phyloP scores from a whole-genome alignment of 176 grass and related monocot species.

The Tillandsia leiboldiana region DNA sequence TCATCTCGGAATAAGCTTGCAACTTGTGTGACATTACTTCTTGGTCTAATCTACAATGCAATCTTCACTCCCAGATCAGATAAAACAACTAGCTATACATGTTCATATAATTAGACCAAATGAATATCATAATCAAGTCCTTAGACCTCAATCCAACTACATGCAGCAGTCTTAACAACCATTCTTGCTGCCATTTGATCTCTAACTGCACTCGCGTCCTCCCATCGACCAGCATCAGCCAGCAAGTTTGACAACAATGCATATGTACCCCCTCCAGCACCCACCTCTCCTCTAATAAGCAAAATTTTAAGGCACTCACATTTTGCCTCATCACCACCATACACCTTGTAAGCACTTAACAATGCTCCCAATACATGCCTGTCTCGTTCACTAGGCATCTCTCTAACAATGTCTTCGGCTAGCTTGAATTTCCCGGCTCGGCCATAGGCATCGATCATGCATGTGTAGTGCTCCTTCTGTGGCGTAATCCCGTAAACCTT shows the following conservation, averaged over 20 bases:
- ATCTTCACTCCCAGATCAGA: too few relatives aligned
- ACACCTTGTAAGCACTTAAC: conserved; percentile 23
- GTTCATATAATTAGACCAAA: not conserved
- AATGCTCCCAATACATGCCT: conserved; percentile 23
- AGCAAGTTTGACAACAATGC: conserved; percentile 33
- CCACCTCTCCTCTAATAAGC: conserved; percentile 17
- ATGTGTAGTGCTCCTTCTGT: conserved; percentile 36
- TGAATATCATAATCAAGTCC: not conserved
- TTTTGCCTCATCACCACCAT: not conserved
- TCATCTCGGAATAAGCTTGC: too few relatives aligned
- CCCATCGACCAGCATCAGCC: conserved; percentile 38
- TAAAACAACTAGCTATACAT: not conserved
- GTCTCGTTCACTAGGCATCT: conserved; percentile 18
- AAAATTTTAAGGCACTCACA: conserved; percentile 13
- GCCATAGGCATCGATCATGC: conserved; percentile 43
- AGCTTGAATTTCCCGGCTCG: conserved; percentile 23
- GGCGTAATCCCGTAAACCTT: conserved; percentile 31
- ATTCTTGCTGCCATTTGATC: conserved; percentile 21
- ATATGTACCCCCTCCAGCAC: conserved; percentile 25
- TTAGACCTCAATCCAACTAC: conserved; percentile 17
- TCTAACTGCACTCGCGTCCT: conserved; percentile 28
- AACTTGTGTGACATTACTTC: too few relatives aligned
- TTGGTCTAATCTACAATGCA: too few relatives aligned
- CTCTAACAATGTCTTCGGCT: conserved; percentile 10
- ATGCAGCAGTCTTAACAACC: conserved; percentile 21